These are phyloP conservation scores for Capronia epimyces DNA, from an alignment of 2,329 filamentous ascomycete genomes.

Conservation along the genomic window DNA sequence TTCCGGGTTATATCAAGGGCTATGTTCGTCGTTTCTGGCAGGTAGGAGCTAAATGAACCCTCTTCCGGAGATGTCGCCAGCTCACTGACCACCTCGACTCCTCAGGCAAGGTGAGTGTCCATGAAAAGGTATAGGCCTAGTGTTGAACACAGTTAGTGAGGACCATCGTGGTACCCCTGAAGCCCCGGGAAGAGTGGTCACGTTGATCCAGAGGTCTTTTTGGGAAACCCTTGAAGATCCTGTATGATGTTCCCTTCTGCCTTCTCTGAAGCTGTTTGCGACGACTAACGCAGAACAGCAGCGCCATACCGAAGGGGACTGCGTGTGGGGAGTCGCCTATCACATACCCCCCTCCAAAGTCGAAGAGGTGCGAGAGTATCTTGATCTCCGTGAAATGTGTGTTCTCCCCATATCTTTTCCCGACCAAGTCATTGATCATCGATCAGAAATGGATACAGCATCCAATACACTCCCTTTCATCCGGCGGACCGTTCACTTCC, in stretches of 20 bases:
- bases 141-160: conserved; percentile 53
- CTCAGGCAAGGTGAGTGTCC: conserved; percentile 27
- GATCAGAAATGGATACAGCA: conserved; percentile 74
- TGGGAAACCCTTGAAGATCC: conserved; percentile 72
- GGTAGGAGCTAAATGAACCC: conserved; percentile 51
- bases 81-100: conserved; percentile 9
- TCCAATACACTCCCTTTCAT: conserved; percentile 83
- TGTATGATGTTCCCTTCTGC: conserved; percentile 35
- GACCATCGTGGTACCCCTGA: conserved; percentile 91
- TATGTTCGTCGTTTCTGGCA: conserved; percentile 98
- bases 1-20: conserved; percentile 85
- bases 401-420: background rate
- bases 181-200: conserved; percentile 84
- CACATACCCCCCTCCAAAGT: conserved; percentile 69
- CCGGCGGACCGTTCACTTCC: conserved; percentile 42
- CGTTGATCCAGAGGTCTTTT: conserved; percentile 75
- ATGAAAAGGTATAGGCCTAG: conserved; percentile 2
- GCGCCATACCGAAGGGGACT: conserved; percentile 44
- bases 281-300: conserved; percentile 35
- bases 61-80: background rate
- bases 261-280: background rate
- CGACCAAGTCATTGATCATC: conserved; percentile 4
- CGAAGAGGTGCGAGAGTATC: conserved; percentile 76
- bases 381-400: conserved; percentile 85
- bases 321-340: conserved; percentile 91